Evolutionary conservation across 257 asterid species (phyloP).

Genomic region (Leptodermis oblonga): DNA sequence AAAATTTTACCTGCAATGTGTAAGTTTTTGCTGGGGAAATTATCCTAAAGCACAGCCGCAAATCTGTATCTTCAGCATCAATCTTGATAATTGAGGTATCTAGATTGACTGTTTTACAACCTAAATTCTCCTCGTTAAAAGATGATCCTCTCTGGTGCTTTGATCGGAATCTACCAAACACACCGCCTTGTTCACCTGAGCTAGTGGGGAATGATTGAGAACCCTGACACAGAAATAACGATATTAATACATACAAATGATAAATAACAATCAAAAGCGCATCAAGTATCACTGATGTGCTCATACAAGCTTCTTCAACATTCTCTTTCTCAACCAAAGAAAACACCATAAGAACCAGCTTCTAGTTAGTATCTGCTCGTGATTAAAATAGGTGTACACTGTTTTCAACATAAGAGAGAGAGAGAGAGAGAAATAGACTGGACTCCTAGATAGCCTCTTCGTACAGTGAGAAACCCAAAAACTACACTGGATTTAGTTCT

Average conservation of each 20-base stretch:
- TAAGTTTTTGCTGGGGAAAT: constrained; percentile 82
- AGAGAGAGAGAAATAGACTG: not conserved
- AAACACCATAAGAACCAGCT: not conserved
- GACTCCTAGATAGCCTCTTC: not conserved
- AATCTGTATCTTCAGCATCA: constrained; percentile 91
- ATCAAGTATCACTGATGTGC: not conserved
- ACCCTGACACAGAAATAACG: constrained; percentile 40
- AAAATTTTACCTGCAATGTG: constrained; percentile 69
- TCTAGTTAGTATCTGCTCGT: not conserved
- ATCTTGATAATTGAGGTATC: constrained; percentile 83
- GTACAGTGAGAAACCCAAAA: not conserved
- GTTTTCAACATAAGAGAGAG: not conserved
- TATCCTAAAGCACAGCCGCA: constrained; percentile 91
- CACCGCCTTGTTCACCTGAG: constrained; percentile 60
- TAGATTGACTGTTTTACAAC: constrained; percentile 78
- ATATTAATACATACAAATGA: not conserved
- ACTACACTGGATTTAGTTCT: not conserved
- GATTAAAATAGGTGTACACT: not conserved
- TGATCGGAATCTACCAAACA: constrained; percentile 85
- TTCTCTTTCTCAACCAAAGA: not conserved
- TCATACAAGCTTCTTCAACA: not conserved
- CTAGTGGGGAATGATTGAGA: constrained; percentile 52
- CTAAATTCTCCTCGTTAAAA: constrained; percentile 57
- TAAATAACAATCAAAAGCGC: not conserved
- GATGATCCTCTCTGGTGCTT: constrained; percentile 57